Base-by-base conservation (phyloP, 2,329 filamentous ascomycete genomes). In the Fusarium verrucosum region DNA sequence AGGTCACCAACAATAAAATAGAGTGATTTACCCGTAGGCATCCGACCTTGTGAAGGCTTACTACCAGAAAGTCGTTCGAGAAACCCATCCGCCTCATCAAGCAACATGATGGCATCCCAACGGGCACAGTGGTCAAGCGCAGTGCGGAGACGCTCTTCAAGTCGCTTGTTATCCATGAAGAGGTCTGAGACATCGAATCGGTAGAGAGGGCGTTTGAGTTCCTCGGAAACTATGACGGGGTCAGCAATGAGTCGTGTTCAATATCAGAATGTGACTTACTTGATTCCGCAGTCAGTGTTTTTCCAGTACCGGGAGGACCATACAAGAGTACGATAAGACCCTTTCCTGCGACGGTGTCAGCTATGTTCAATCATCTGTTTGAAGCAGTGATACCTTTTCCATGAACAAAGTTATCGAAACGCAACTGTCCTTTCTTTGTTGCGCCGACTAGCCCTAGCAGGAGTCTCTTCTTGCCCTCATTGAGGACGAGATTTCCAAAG, bases 61-160 rank as follows among this genome's bases (percentile, higher is more conserved):
- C 70, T 43, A 36, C 65, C 42, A 65, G 46, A 19, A 26, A 72
- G 65, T 68, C 74, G 42, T 65, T 72, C 56, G 10, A 79, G 68
- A 57, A 79, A 79, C 1, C 78, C 72, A 13, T 80, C 77, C 1
- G 76, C 76, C 44, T 80, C 77, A 8, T 78, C 78, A 3, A 80
- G 62, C 3, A 80, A 68, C 1, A 79, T 43, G 1, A 79, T 71
- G 17, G 72, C 75, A 35, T 75, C 68, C 77, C 76, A 80, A 5
- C 20, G 58, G 6, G 49, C 74, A 74, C 13, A 81, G 63, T 5
- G 76, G 65, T 1, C 13, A 1, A 68, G 43, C 6, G 53, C 56
- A 9, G 28, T 10, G 4, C 32, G 35, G 4, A 70, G 57, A 4
- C 28, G 22, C 1, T 1, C 0, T 40, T 70, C 63, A 0, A 70